Evolutionary conservation across 192 early-diverging fungal genomes (phyloP).

Genomic region (Helicostylum pulchrum): DNA sequence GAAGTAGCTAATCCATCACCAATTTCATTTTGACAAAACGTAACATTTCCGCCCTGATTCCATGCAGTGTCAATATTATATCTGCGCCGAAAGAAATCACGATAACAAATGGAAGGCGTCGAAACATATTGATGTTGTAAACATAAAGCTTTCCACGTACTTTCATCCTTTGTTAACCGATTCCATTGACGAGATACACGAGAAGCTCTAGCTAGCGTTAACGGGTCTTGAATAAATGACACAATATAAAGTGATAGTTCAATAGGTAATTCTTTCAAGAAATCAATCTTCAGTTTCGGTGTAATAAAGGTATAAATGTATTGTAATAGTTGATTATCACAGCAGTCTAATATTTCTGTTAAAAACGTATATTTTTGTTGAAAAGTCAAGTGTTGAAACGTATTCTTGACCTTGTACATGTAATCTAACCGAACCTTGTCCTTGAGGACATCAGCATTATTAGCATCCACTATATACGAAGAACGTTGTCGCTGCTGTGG

Average conservation of each 20-base stretch:
- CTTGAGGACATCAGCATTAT: neutral
- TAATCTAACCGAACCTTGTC: conserved; percentile 21
- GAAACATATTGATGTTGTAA: conserved; percentile 30
- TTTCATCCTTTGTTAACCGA: conserved; percentile 48
- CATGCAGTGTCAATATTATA: conserved; percentile 56
- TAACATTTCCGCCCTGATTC: conserved; percentile 42
- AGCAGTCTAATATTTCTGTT: conserved; percentile 42
- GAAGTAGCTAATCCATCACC: conserved; percentile 82
- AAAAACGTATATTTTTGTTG: conserved; percentile 39
- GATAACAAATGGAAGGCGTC: conserved; percentile 37
- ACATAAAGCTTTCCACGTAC: conserved; percentile 40
- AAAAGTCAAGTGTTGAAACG: conserved; percentile 34
- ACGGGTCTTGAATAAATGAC: conserved; percentile 76
- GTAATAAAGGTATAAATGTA: conserved; percentile 49
- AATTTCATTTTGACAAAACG: conserved; percentile 51
- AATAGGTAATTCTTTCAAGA: conserved; percentile 70
- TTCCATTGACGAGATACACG: conserved; percentile 65
- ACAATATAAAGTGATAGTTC: conserved; percentile 82
- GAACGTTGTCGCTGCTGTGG: conserved; percentile 1
- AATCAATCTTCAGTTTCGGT: conserved; percentile 83
- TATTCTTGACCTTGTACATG: conserved; percentile 31
- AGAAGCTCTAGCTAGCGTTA: conserved; percentile 69
- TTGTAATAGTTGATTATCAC: conserved; percentile 46
- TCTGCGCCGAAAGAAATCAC: conserved; percentile 49
- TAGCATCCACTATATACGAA: neutral